Percentiles rank a stretch among this genome's conserved stretches.
Conservation (phyloP, 148 eudicot species). For the Rhododendron simsii region DNA sequence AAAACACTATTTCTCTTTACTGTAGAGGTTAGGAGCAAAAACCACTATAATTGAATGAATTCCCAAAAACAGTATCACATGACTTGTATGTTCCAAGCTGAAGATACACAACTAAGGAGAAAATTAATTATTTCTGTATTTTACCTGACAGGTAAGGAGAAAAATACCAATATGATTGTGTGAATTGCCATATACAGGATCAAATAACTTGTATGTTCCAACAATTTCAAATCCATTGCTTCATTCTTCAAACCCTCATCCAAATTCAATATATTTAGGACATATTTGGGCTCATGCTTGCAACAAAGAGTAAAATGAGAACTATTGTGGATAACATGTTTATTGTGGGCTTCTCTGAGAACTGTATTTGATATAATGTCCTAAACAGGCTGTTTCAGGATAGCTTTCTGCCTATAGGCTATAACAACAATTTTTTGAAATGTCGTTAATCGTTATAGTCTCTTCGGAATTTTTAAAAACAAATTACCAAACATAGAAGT, state of each 20-base stretch:
- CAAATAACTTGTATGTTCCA: not conserved
- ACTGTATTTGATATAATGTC: not conserved
- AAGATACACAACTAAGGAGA: not conserved
- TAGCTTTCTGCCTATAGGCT: not conserved
- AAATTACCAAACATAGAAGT: not conserved
- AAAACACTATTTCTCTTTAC: not conserved
- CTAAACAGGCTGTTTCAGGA: not conserved
- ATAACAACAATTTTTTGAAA: not conserved
- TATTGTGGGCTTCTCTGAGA: not conserved
- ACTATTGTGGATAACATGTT: not conserved
- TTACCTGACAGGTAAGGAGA: not conserved
- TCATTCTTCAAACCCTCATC: not conserved
- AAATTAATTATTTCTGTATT: not conserved
- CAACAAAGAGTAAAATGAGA: not conserved
- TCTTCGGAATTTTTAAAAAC: not conserved
- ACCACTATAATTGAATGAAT: not conserved
- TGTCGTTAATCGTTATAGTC: not conserved
- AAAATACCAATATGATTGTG: not conserved
- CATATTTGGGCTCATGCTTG: not conserved
- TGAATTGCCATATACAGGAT: not conserved
- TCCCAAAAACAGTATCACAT: not conserved
- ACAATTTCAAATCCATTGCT: constrained; percentile 1
- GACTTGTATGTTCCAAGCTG: not conserved
- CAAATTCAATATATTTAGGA: not conserved
- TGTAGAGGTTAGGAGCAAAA: not conserved